phyloP scores from a whole-genome alignment of 129 eudicot genomes.

The Tanacetum coccineum region DNA sequence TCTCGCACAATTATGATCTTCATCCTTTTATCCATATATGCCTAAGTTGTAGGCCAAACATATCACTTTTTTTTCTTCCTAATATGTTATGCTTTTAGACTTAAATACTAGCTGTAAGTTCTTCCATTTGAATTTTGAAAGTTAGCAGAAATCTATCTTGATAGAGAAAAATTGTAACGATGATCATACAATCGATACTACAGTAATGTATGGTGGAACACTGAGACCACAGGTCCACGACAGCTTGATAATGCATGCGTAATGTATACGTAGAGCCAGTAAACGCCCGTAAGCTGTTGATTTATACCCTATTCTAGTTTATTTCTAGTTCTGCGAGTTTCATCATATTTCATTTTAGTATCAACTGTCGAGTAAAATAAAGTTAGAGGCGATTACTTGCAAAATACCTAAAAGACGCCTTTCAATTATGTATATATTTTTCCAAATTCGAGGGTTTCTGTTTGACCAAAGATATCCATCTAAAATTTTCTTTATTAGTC shows the following conservation, averaged over 20 bases:
- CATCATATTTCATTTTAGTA: not conserved
- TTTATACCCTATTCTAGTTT: too few species aligned
- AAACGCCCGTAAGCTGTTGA: not conserved
- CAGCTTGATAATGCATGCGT: not conserved
- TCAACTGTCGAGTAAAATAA: too few species aligned
- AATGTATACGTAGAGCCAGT: not conserved
- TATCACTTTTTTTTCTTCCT: not conserved
- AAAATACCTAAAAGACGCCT: conserved; percentile 17
- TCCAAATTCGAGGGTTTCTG: conserved; percentile 10
- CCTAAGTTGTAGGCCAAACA: conserved; percentile 12
- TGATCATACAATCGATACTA: conserved; percentile 5
- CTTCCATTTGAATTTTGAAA: too few species aligned
- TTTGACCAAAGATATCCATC: conserved; percentile 22
- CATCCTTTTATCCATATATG: conserved; percentile 16
- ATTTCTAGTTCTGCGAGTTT: not conserved
- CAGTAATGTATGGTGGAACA: conserved; percentile 14
- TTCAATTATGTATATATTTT: conserved; percentile 16
- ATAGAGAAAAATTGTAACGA: not conserved
- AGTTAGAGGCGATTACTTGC: conserved; percentile 10
- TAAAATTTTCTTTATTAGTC: not conserved
- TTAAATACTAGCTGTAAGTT: too few species aligned
- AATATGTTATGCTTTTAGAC: not conserved
- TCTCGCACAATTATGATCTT: conserved; percentile 17
- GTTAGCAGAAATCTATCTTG: not conserved
- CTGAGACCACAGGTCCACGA: not conserved